A percentile compares a stretch with the other conserved stretches of the same genome.
Conservation (phyloP, 2,329 filamentous ascomycete species). For the Arthrobotrys sphaeroides region DNA sequence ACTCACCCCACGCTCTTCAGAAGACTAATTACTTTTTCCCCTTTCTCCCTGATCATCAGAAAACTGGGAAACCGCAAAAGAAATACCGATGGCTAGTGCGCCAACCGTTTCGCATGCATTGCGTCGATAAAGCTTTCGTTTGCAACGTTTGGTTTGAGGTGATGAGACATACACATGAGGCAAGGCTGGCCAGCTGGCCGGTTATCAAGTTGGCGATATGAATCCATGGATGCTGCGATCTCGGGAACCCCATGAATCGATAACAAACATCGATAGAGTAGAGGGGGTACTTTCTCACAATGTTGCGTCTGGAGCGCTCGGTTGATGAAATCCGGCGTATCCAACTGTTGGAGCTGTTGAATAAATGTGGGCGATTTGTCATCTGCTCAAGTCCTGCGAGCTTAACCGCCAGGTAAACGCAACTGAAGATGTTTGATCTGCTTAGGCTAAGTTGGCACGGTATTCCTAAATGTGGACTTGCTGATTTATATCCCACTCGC, state of each 20-base stretch:
- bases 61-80: not conserved
- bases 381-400: too few relatives aligned
- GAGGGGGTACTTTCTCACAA: not conserved
- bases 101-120: not conserved
- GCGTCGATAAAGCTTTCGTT: not conserved
- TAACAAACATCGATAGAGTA: not conserved
- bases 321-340: too few relatives aligned
- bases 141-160: not conserved
- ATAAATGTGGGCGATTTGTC: too few relatives aligned
- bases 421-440: too few relatives aligned
- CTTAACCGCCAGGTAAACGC: not conserved
- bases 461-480: not conserved
- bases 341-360: too few relatives aligned
- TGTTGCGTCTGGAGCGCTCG: too few relatives aligned
- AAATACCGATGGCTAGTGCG: not conserved
- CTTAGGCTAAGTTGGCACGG: not conserved
- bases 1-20: conserved; percentile 1
- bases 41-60: not conserved
- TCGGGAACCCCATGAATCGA: not conserved
- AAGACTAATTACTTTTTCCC: too few relatives aligned
- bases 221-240: not conserved
- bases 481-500: not conserved
- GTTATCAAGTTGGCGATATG: not conserved
- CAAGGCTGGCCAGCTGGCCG: too few relatives aligned
- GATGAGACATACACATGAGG: conserved; percentile 1